Conservation (phyloP, 148 eudicot genomes). For the Camellia japonica region DNA sequence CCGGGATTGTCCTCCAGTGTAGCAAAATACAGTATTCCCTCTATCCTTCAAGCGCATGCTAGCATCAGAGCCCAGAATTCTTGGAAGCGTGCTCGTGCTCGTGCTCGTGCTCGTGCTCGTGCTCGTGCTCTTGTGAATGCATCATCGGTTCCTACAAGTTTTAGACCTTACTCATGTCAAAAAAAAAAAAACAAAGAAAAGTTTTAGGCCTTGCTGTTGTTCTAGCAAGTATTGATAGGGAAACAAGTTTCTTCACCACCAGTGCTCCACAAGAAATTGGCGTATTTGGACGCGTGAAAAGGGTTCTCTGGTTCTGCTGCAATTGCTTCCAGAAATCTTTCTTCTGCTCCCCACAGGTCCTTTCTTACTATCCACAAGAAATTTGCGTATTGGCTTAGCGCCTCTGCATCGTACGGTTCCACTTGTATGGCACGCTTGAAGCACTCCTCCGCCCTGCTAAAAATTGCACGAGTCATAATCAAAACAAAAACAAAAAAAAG, state of each 20-base stretch:
- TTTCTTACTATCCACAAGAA: constrained; percentile 65
- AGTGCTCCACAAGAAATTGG: constrained; percentile 78
- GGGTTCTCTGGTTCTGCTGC: constrained; percentile 61
- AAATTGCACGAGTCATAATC: not conserved
- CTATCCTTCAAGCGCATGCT: too few relatives aligned
- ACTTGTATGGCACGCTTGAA: constrained; percentile 58
- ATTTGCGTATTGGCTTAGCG: constrained; percentile 51
- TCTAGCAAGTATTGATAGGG: constrained; percentile 39
- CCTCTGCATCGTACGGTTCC: constrained; percentile 54
- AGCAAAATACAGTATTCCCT: too few relatives aligned
- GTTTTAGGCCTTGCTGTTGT: not conserved
- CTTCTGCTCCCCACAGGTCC: constrained; percentile 72
- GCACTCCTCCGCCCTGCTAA: constrained; percentile 72
- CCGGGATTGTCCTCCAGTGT: not conserved
- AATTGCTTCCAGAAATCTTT: constrained; percentile 57
- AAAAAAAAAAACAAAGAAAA: not conserved
- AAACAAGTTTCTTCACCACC: constrained; percentile 81
- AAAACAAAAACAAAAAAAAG: not conserved
- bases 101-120: too few relatives aligned
- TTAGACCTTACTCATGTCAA: not conserved
- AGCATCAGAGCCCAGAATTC: not conserved
- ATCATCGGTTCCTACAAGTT: not conserved
- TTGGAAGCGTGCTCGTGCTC: not conserved
- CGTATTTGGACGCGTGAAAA: constrained; percentile 62
- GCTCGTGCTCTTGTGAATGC: not conserved